phyloP scores from a whole-genome alignment of 768 basidiomycete genomes.

The Phylloporus arenicola region DNA sequence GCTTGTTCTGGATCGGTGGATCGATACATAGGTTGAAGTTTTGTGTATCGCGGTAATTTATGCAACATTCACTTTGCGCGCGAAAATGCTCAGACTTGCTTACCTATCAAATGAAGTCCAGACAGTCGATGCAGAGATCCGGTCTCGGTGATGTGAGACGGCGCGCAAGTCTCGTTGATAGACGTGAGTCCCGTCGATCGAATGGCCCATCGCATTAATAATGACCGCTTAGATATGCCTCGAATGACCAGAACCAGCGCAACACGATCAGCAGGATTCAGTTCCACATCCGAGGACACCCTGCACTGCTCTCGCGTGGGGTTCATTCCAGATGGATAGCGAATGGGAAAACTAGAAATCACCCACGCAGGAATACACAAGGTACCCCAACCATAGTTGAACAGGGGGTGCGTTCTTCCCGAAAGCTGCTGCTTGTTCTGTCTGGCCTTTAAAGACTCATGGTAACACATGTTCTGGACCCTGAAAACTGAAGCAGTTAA shows the following conservation, averaged over 20 bases:
- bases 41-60: constrained; percentile 37
- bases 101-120: constrained; percentile 32
- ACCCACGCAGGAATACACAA: constrained; percentile 36
- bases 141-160: constrained; percentile 25
- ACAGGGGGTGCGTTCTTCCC: constrained; percentile 31
- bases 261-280: constrained; percentile 33
- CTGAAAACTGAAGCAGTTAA: constrained; percentile 14
- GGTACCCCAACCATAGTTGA: too few species aligned
- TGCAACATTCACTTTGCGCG: constrained; percentile 8
- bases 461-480: constrained; percentile 28
- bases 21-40: constrained; percentile 35
- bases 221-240: constrained; percentile 35
- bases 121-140: constrained; percentile 23
- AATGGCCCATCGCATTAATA: constrained; percentile 7
- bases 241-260: constrained; percentile 34
- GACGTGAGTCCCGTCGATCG: constrained; percentile 30
- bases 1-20: constrained; percentile 37
- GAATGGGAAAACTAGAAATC: constrained; percentile 28
- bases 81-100: constrained; percentile 33
- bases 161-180: constrained; percentile 28
- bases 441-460: constrained; percentile 34
- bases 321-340: constrained; percentile 23
- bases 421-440: constrained; percentile 33
- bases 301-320: constrained; percentile 31
- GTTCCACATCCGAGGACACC: constrained; percentile 39